Base-by-base conservation (phyloP, 2,329 filamentous ascomycete species). In the Lachnellula cervina region DNA sequence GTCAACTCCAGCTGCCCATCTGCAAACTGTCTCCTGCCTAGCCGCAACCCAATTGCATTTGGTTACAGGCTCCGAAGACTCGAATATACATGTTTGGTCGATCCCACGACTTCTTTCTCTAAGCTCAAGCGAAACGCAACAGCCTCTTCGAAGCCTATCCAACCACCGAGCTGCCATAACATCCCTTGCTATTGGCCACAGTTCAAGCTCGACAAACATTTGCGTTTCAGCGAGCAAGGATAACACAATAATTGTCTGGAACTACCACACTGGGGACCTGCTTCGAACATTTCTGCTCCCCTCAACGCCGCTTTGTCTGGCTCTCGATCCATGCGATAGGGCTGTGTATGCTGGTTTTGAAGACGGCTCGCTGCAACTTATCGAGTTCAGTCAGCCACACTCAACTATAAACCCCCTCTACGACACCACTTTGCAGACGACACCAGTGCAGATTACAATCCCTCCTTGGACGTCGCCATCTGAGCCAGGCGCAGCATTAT, bases 61-160 rank as follows among this genome's bases (percentile, higher is more conserved):
- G 51, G 77, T 94, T 50, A 89, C 88, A 1, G 90, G 86, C 42
- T 93, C 89, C 2, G 82, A 87, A 63, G 94, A 99, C 75, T 89
- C 91, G 51, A 96, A 90, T 70, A 80, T 97, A 60, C 90, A 96
- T 72, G 87, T 97, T 58, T 99, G 94, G 94, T 90, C 90, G 1
- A 73, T 97, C 51, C 79, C 88, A 3, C 80, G 80, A 23, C 81
- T 97, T 11, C 79, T 97, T 2, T 80, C 84, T 58, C 72, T 82
- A 54, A 74, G 79, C 61, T 72, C 76, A 21, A 76, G 76, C 49
- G 76, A 75, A 53, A 79, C 80, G 67, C 81, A 73, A 73, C 84
- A 91, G 63, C 92, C 93, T 2, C 76, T 90, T 49, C 81, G 84
- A 57, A 92, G 87, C 4, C 83, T 99, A 57, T 84, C 88, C 28